A percentile compares a stretch with the other conserved stretches of the same genome.
Evolutionary conservation across 306 rosid species (phyloP).

Genomic region (Hippophae gyantsensis): DNA sequence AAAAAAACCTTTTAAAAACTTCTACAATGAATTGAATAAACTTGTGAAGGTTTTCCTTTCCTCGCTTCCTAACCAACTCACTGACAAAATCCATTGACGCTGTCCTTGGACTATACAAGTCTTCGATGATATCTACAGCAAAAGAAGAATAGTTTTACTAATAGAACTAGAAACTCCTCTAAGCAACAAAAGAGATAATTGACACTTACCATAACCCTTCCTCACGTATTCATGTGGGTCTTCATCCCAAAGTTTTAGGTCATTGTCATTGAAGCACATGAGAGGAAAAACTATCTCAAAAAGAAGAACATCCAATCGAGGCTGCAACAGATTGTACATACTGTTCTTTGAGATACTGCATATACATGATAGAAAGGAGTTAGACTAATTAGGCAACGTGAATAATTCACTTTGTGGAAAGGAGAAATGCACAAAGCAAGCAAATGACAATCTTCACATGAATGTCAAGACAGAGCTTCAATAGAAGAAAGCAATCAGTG

Average conservation of each 20-base stretch:
- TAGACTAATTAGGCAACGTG: not conserved
- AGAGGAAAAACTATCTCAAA: slow-evolving; percentile 93
- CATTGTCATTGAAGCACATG: slow-evolving; percentile 87
- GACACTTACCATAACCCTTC: slow-evolving; percentile 87
- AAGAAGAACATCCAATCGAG: slow-evolving; percentile 75
- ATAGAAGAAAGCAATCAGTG: too few species aligned
- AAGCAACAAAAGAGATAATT: slow-evolving; percentile 3
- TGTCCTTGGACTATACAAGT: slow-evolving; percentile 91
- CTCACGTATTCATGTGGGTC: slow-evolving; percentile 97
- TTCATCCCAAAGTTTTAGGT: slow-evolving; percentile 94
- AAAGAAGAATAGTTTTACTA: slow-evolving; percentile 16
- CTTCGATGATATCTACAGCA: slow-evolving; percentile 81
- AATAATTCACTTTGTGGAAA: not conserved
- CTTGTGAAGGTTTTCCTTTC: slow-evolving; percentile 88
- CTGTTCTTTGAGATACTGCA: slow-evolving; percentile 80
- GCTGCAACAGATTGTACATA: slow-evolving; percentile 79
- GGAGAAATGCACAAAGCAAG: not conserved
- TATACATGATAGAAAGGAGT: not conserved
- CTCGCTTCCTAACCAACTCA: slow-evolving; percentile 90
- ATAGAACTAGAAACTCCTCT: not conserved
- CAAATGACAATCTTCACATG: too few species aligned
- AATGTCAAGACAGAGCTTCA: too few species aligned
- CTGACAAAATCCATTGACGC: slow-evolving; percentile 97
- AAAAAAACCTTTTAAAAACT: slow-evolving; percentile 61
- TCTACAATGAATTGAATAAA: slow-evolving; percentile 78